A percentile compares a stretch with the other conserved stretches of the same genome.
phyloP scores from a whole-genome alignment of 108 stramenopile species.

The Conticribra guillardii region DNA sequence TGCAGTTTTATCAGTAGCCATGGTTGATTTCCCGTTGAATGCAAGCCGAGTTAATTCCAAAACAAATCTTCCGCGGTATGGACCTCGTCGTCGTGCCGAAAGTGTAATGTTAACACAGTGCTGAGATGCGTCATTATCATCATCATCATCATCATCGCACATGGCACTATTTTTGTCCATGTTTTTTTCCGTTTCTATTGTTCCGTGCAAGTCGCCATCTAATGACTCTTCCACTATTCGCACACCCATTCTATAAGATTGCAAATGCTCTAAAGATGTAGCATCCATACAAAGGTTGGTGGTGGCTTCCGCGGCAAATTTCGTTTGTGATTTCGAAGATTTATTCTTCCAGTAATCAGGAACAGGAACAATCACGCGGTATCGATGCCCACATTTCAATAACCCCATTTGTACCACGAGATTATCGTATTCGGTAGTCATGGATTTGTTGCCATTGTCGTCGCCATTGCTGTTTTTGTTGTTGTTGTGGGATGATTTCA shows the following conservation, averaged over 20 bases:
- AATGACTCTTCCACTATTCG: slow-evolving; percentile 31
- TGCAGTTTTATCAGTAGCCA: no score
- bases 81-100: slow-evolving; percentile 33
- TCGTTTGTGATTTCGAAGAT: no score
- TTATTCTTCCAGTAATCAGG: background rate
- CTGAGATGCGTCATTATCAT: background rate
- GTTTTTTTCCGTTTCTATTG: slow-evolving; percentile 7
- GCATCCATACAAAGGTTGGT: background rate
- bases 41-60: slow-evolving; percentile 21
- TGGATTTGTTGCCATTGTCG: background rate
- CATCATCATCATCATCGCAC: background rate
- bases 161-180: no score
- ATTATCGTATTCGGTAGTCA: slow-evolving; percentile 5
- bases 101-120: slow-evolving; percentile 12
- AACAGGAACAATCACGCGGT: slow-evolving; percentile 31
- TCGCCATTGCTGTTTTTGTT: background rate
- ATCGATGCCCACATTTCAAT: slow-evolving; percentile 41
- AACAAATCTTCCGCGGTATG: slow-evolving; percentile 33
- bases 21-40: no score
- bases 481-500: background rate
- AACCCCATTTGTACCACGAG: slow-evolving; percentile 32
- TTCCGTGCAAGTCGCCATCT: slow-evolving; percentile 28
- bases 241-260: background rate
- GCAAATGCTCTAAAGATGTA: background rate
- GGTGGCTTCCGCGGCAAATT: background rate